Conservation (phyloP, 2,329 filamentous ascomycete genomes). For the Venturia nashicola region DNA sequence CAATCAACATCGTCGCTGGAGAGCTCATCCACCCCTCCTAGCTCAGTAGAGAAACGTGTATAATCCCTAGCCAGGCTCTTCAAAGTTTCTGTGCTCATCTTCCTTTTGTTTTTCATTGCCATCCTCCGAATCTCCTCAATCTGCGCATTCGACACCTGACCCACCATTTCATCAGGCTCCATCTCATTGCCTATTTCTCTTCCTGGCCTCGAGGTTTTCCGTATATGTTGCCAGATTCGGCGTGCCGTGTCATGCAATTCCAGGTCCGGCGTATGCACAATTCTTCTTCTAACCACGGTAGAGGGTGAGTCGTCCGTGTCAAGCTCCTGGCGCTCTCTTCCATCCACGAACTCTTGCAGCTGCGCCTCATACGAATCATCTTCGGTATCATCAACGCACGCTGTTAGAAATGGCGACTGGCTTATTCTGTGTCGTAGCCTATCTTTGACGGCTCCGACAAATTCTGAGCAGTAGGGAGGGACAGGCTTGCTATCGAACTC, state of each 20-base stretch:
- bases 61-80: constrained; percentile 17
- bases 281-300: background rate
- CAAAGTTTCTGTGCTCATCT: constrained; percentile 28
- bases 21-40: background rate
- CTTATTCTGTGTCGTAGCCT: background rate
- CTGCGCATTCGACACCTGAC: constrained; percentile 11
- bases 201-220: constrained; percentile 18
- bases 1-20: background rate
- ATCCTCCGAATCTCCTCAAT: constrained; percentile 17
- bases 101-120: constrained; percentile 27
- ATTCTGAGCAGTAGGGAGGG: background rate
- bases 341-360: background rate
- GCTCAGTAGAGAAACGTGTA: background rate
- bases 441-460: background rate
- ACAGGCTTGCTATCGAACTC: background rate
- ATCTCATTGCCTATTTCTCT: constrained; percentile 13
- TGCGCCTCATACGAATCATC: background rate
- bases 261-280: constrained; percentile 2
- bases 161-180: constrained; percentile 1
- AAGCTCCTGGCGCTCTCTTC: background rate
- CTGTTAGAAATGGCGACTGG: background rate
- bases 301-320: background rate
- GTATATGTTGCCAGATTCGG: constrained; percentile 26
- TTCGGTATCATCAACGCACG: background rate
- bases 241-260: constrained; percentile 19